phyloP scores from a whole-genome alignment of 441 rosid genomes.

The Erysimum cheiri region DNA sequence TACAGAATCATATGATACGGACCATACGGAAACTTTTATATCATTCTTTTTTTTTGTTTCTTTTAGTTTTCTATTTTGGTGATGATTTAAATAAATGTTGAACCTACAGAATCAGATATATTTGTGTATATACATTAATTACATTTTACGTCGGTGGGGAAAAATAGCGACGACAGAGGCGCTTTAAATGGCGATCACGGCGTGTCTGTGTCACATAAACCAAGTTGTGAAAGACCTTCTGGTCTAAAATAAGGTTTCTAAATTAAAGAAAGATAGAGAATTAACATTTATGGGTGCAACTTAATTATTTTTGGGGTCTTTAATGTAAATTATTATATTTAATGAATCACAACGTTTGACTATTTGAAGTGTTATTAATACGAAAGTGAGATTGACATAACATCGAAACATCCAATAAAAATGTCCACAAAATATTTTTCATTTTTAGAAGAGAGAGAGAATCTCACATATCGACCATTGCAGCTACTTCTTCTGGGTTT shows the following conservation, averaged over 20 bases:
- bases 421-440: neutral
- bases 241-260: neutral
- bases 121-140: conserved; percentile 25
- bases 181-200: conserved; percentile 45
- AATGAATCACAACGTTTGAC: conserved; percentile 28
- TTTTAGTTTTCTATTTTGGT: conserved; percentile 1
- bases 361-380: conserved; percentile 21
- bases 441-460: neutral
- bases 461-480: conserved; percentile 48
- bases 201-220: conserved; percentile 36
- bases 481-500: conserved; percentile 44
- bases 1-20: conserved; percentile 43
- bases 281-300: conserved; percentile 26
- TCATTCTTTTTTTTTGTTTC: conserved; percentile 2
- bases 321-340: neutral
- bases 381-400: conserved; percentile 30
- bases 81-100: conserved; percentile 26
- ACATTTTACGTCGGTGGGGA: conserved; percentile 36
- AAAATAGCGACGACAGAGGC: conserved; percentile 42
- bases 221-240: conserved; percentile 7
- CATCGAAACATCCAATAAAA: neutral
- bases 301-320: neutral
- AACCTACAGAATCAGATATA: neutral
- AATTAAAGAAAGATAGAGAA: neutral
- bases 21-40: conserved; percentile 34